Percentiles rank a stretch among this genome's conserved stretches.
phyloP scores from a whole-genome alignment of 352 stramenopile genomes.

The Pythium phragmitis region DNA sequence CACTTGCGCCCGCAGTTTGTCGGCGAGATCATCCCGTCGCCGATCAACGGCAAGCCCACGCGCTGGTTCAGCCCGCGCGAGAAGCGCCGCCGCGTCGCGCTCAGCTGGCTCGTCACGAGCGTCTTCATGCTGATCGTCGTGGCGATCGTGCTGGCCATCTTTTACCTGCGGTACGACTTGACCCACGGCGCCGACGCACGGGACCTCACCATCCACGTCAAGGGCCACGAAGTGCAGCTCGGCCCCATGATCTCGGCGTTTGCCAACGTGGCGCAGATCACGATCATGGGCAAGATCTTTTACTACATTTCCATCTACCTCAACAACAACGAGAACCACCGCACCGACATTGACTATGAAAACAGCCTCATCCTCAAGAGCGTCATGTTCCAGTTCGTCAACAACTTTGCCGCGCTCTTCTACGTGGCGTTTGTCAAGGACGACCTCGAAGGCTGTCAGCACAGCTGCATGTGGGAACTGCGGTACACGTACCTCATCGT shows the following conservation, averaged over 20 bases:
- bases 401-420: conserved; percentile 94
- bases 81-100: conserved; percentile 68
- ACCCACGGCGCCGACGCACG: conserved; percentile 59
- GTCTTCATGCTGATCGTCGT: conserved; percentile 80
- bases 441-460: conserved; percentile 61
- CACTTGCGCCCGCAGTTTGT: conserved; percentile 76
- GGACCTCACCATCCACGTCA: conserved; percentile 56
- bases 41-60: conserved; percentile 68
- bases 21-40: conserved; percentile 69
- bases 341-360: conserved; percentile 86
- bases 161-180: conserved; percentile 75
- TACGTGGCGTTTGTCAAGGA: conserved; percentile 93
- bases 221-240: conserved; percentile 59
- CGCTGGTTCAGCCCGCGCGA: conserved; percentile 66
- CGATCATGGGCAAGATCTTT: conserved; percentile 93
- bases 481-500: conserved; percentile 91
- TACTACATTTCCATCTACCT: conserved; percentile 84
- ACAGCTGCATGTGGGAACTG: conserved; percentile 88
- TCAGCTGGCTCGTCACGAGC: conserved; percentile 77
- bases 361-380: conserved; percentile 94
- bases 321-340: conserved; percentile 94
- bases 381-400: conserved; percentile 95
- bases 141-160: conserved; percentile 70
- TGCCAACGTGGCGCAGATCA: conserved; percentile 79
- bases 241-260: conserved; percentile 70